Base-by-base conservation (phyloP, 768 basidiomycete species). In the Psilocybe sp. region DNA sequence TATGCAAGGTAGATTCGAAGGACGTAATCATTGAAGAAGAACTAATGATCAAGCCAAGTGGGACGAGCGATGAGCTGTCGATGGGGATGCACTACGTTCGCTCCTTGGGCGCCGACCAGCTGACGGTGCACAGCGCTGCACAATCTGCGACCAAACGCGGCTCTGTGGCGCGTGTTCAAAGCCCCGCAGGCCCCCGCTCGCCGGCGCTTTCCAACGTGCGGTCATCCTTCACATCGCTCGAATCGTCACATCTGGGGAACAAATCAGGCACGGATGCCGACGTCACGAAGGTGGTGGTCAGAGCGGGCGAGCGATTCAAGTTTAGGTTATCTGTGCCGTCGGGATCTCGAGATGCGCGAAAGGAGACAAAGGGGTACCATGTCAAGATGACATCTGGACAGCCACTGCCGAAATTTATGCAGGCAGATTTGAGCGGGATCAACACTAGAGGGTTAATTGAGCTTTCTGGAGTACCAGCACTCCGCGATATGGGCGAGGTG, bases 51-150 rank as follows among this genome's bases (percentile, higher is more conserved):
- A 70, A 55, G 59, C 69, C 62, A 40, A 70, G 68, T 51, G 68
- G 65, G 35, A 81, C 78, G 58, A 73, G 70, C 20, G 88, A 89
- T 61, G 88, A 87, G 44, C 74, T 90, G 19, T 72, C 74, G 20
- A 79, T 85, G 62, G 85, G 85, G 6, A 74, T 87, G 55, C 82
- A 81, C 56, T 89, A 88, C 57, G 82, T 89, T 35, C 79, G 79
- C 44, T 78, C 84, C 12, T 71, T 89, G 49, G 88, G 85, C 16
- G 82, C 74, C 33, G 82, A 86, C 32, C 58, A 57, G 51, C 55
- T 57, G 45, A 49, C 45, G 54, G 65, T 53, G 53, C 61, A 49
- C 57, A 48, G 58, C 28, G 15, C 56, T 36, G 44, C 39, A 4
- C 23, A 28, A 28, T 28, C 23, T 4, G 23, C 4, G 4, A 28